Conservation (phyloP, 805 yeast genomes). For the Ogataea nonfermentans region DNA sequence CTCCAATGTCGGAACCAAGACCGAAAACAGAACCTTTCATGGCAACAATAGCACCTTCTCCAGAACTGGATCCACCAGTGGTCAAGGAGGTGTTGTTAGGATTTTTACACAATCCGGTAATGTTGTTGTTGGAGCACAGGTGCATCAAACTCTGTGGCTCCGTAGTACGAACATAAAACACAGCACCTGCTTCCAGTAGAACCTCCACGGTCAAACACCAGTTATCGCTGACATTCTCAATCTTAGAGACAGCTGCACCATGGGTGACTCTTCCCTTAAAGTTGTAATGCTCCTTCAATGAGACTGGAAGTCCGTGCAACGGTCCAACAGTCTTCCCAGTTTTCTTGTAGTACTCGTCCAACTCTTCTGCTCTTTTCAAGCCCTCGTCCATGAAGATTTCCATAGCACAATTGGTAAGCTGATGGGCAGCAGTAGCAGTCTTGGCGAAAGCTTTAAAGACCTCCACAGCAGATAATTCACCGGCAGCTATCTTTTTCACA, state of each 20-base stretch:
- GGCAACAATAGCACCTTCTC: conserved; percentile 9
- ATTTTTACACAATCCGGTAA: conserved; percentile 4
- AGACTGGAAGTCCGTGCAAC: conserved; percentile 62
- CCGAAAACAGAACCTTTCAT: conserved; percentile 7
- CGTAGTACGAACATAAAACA: conserved; percentile 7
- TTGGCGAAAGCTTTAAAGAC: conserved; percentile 47
- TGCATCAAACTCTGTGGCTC: conserved; percentile 9
- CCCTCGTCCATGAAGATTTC: conserved; percentile 49
- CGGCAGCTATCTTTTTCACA: conserved; percentile 36
- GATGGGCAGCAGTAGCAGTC: conserved; percentile 49
- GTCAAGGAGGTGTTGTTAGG: conserved; percentile 5
- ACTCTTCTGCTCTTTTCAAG: conserved; percentile 44
- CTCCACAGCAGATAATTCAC: conserved; percentile 40
- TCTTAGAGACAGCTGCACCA: conserved; percentile 44
- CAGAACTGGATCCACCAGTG: conserved; percentile 8
- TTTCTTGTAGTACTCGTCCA: conserved; percentile 47
- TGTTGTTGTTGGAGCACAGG: conserved; percentile 9
- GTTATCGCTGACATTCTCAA: conserved; percentile 39
- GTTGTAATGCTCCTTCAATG: conserved; percentile 57
- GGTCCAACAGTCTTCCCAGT: conserved; percentile 53
- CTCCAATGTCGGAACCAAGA: conserved; percentile 7
- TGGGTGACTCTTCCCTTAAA: conserved; percentile 52
- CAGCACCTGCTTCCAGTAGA: conserved; percentile 35
- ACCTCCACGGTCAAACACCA: conserved; percentile 42
- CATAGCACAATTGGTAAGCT: conserved; percentile 48